Conservation (phyloP, 2,329 filamentous ascomycete species). For the Chalara sp. region DNA sequence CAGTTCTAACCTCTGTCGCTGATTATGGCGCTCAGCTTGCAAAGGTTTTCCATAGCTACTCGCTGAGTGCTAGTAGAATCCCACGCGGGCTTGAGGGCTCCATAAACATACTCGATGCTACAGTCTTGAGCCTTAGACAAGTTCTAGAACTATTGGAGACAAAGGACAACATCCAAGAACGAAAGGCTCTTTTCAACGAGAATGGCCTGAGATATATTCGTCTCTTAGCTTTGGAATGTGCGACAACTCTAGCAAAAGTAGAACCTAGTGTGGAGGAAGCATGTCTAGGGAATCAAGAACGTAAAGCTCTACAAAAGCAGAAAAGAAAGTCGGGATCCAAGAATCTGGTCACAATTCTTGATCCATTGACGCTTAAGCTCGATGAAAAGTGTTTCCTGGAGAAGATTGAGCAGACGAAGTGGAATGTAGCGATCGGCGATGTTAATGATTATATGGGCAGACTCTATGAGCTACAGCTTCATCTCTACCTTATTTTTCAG, state of each 20-base stretch:
- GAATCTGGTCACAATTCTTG: neutral
- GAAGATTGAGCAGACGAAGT: constrained; percentile 13
- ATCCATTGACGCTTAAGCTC: constrained; percentile 7
- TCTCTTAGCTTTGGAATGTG: constrained; percentile 14
- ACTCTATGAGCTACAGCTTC: constrained; percentile 17
- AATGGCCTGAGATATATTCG: constrained; percentile 16
- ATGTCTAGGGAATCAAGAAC: constrained; percentile 9
- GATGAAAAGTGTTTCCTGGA: constrained; percentile 12
- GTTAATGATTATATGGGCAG: constrained; percentile 6
- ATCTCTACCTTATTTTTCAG: constrained; percentile 19
- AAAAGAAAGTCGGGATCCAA: constrained; percentile 4
- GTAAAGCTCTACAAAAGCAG: constrained; percentile 8
- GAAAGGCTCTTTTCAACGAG: constrained; percentile 14
- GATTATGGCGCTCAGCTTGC: constrained; percentile 15
- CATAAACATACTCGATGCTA: constrained; percentile 14
- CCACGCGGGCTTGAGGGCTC: constrained; percentile 10
- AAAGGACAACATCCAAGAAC: constrained; percentile 3
- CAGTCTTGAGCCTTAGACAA: constrained; percentile 15
- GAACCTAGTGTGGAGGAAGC: constrained; percentile 6
- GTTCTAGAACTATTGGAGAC: constrained; percentile 9
- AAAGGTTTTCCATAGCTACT: constrained; percentile 14
- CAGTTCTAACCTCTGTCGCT: constrained; percentile 4
- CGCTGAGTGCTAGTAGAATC: constrained; percentile 1
- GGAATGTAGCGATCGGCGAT: constrained; percentile 1
- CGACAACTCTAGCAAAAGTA: constrained; percentile 12